A percentile compares a stretch with the other conserved stretches of the same genome.
These are phyloP conservation scores for Stagonosporopsis cucurbitacearum DNA, from an alignment of 2,329 filamentous ascomycete genomes.

Conservation along the genomic window DNA sequence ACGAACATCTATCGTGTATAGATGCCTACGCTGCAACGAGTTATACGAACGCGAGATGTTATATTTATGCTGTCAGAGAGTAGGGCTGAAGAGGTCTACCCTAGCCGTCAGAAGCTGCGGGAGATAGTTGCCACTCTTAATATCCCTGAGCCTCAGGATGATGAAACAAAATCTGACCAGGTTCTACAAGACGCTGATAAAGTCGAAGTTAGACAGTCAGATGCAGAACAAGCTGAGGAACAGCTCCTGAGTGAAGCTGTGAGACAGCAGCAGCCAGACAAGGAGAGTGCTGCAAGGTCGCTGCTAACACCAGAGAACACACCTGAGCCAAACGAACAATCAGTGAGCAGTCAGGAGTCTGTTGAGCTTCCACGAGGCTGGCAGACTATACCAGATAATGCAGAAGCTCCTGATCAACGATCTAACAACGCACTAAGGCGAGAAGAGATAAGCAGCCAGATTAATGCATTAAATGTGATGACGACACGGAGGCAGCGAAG, in stretches of 20 bases:
- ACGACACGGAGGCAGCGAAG: not conserved
- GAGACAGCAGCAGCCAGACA: not conserved
- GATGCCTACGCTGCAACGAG: too few relatives aligned
- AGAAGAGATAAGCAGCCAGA: conserved; percentile 1
- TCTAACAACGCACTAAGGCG: conserved; percentile 1
- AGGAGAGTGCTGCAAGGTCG: not conserved
- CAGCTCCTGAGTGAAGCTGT: not conserved
- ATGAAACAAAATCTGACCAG: too few relatives aligned
- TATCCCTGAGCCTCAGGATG: too few relatives aligned
- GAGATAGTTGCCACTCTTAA: too few relatives aligned
- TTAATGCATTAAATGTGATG: not conserved
- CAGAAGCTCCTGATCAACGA: too few relatives aligned
- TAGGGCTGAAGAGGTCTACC: too few relatives aligned
- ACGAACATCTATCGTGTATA: conserved; percentile 31
- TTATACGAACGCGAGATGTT: too few relatives aligned
- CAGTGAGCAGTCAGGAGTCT: not conserved
- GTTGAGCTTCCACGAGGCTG: conserved; percentile 1
- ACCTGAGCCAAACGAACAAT: conserved; percentile 1
- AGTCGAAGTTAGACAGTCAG: too few relatives aligned
- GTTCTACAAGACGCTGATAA: too few relatives aligned
- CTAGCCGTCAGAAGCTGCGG: too few relatives aligned
- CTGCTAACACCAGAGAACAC: conserved; percentile 4
- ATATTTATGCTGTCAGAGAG: too few relatives aligned
- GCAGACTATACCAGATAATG: conserved; percentile 15
- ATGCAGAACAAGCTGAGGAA: not conserved